Evolutionary conservation across 2,329 filamentous ascomycete species (phyloP).

Genomic region (Blastomyces gilchristii): DNA sequence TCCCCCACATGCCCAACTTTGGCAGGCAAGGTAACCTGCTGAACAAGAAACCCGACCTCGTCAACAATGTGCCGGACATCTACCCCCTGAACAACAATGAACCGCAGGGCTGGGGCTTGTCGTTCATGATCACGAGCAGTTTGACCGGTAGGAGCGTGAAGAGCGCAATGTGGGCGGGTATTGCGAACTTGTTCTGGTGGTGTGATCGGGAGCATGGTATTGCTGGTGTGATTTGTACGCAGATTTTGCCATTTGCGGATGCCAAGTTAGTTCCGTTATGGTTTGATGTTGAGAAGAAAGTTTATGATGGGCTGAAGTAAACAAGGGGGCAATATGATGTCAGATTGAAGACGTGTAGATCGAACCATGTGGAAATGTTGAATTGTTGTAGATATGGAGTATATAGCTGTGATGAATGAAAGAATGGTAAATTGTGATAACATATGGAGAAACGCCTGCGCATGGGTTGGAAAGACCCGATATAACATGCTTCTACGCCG

Average conservation of each 20-base stretch:
- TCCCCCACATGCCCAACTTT: slow-evolving; percentile 46
- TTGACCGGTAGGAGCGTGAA: slow-evolving; percentile 43
- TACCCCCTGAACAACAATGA: slow-evolving; percentile 37
- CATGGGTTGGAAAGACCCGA: background rate
- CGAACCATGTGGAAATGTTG: background rate
- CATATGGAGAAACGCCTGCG: background rate
- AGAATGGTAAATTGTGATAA: background rate
- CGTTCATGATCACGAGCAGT: slow-evolving; percentile 46
- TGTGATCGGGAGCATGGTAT: slow-evolving; percentile 50
- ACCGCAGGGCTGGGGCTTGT: slow-evolving; percentile 56
- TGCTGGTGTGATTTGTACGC: slow-evolving; percentile 43
- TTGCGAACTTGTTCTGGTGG: slow-evolving; percentile 56
- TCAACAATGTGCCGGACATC: slow-evolving; percentile 41
- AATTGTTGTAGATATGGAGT: background rate
- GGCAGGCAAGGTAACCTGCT: slow-evolving; percentile 35
- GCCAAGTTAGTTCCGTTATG: slow-evolving; percentile 35
- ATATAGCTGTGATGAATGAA: background rate
- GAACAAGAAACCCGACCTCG: slow-evolving; percentile 41
- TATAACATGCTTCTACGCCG: background rate
- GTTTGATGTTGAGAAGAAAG: slow-evolving; percentile 30
- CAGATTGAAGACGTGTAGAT: background rate
- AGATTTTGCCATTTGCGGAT: slow-evolving; percentile 44
- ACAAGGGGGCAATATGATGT: background rate
- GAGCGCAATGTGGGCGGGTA: slow-evolving; percentile 49
- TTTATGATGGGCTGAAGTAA: slow-evolving; percentile 24